A percentile compares a stretch with the other conserved stretches of the same genome.
These are phyloP conservation scores for Trichophaea hybrida DNA, from an alignment of 2,329 filamentous ascomycete genomes.

Conservation along the genomic window DNA sequence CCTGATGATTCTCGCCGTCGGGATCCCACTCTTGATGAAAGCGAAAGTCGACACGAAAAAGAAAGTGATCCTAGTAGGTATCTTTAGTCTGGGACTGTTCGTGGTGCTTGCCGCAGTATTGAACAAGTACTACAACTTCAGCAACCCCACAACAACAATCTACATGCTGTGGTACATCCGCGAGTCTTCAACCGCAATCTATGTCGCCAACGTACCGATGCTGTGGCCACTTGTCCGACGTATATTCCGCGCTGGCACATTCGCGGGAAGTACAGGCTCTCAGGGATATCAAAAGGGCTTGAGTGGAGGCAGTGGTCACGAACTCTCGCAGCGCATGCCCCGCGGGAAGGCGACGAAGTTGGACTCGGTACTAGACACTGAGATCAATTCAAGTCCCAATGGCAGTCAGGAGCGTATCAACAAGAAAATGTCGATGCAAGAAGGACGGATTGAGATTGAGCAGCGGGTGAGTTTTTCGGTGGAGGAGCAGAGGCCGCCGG, in stretches of 20 bases:
- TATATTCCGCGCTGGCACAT: not conserved
- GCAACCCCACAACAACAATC: constrained; percentile 30
- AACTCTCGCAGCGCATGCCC: not conserved
- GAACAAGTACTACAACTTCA: constrained; percentile 38
- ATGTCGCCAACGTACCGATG: constrained; percentile 41
- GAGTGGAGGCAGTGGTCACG: not conserved
- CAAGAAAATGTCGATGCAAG: not conserved
- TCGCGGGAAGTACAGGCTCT: not conserved
- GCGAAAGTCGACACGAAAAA: constrained; percentile 39
- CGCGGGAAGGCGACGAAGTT: not conserved
- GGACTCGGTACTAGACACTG: not conserved
- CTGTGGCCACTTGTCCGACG: constrained; percentile 36
- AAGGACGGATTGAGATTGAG: constrained; percentile 13
- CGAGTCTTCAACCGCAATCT: constrained; percentile 40
- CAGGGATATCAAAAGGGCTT: not conserved
- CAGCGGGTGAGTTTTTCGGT: constrained; percentile 15
- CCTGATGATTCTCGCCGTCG: constrained; percentile 44
- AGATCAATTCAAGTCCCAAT: not conserved
- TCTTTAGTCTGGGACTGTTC: constrained; percentile 40
- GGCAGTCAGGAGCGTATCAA: constrained; percentile 17
- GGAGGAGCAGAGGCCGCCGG: constrained; percentile 2
- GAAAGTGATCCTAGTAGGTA: constrained; percentile 39
- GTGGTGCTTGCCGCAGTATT: constrained; percentile 40
- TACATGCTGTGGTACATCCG: constrained; percentile 42
- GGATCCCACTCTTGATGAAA: constrained; percentile 40